Percentiles rank a stretch among this genome's conserved stretches.
These are phyloP conservation scores for Fonsecaea nubica DNA, from an alignment of 2,329 filamentous ascomycete species.

Conservation along the genomic window DNA sequence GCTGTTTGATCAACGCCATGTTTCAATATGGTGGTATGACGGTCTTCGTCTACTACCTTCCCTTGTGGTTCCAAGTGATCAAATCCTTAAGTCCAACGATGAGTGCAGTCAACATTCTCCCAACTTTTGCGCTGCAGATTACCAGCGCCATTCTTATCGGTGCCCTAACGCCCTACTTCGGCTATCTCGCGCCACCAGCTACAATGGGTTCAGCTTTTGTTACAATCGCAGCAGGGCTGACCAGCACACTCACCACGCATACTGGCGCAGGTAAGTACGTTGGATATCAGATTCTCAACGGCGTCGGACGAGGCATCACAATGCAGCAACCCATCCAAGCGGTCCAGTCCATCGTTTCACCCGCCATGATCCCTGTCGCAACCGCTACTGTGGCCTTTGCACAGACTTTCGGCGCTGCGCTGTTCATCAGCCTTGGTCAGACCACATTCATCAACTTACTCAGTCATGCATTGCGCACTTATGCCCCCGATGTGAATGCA, in stretches of 20 bases:
- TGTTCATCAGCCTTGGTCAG: slow-evolving; percentile 39
- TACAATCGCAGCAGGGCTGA: slow-evolving; percentile 44
- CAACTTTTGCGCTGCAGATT: slow-evolving; percentile 36
- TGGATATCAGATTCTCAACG: slow-evolving; percentile 44
- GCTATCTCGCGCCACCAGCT: slow-evolving; percentile 47
- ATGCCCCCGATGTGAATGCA: slow-evolving; percentile 31
- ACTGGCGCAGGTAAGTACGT: slow-evolving; percentile 41
- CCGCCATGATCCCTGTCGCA: slow-evolving; percentile 36
- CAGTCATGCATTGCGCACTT: slow-evolving; percentile 11
- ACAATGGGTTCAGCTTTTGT: slow-evolving; percentile 42
- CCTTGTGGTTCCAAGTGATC: slow-evolving; percentile 56
- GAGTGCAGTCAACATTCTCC: slow-evolving; percentile 38
- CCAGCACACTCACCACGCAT: slow-evolving; percentile 42
- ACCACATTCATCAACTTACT: slow-evolving; percentile 37
- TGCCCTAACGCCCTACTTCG: slow-evolving; percentile 38
- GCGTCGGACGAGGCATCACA: slow-evolving; percentile 37
- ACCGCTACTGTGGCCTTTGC: slow-evolving; percentile 36
- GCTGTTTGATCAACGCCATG: slow-evolving; percentile 38
- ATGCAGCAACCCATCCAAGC: slow-evolving; percentile 42
- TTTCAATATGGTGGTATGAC: slow-evolving; percentile 42
- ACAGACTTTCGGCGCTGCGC: slow-evolving; percentile 39
- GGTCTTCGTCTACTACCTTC: slow-evolving; percentile 46
- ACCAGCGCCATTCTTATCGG: slow-evolving; percentile 31
- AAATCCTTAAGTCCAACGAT: slow-evolving; percentile 43
- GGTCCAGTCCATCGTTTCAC: slow-evolving; percentile 36